Evolutionary conservation across 352 stramenopile genomes (phyloP).

Genomic region (Phytopythium cucurbitacearum): DNA sequence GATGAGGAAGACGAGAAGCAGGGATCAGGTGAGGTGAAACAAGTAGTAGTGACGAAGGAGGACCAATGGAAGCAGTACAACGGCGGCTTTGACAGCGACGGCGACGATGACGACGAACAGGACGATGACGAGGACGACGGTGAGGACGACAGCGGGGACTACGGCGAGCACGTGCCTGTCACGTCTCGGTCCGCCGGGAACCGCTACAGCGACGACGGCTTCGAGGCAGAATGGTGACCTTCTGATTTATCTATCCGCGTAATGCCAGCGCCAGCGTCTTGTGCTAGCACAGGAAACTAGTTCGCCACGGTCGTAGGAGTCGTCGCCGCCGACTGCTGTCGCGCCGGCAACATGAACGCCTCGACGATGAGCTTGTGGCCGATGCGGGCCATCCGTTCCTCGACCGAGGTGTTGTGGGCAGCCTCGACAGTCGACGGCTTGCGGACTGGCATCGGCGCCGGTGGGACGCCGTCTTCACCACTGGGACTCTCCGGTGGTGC

Average conservation of each 20-base stretch:
- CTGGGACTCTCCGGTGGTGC: not conserved
- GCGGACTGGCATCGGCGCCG: too few relatives aligned
- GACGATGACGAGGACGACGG: conserved; percentile 21
- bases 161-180: conserved; percentile 12
- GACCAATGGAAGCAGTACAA: conserved; percentile 30
- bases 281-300: not conserved
- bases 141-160: conserved; percentile 4
- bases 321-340: conserved; percentile 6
- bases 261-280: not conserved
- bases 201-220: conserved; percentile 51
- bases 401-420: conserved; percentile 12
- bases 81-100: conserved; percentile 7
- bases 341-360: conserved; percentile 29
- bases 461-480: not conserved
- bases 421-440: conserved; percentile 3
- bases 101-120: conserved; percentile 10
- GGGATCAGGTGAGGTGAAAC: too few relatives aligned
- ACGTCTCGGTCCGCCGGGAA: conserved; percentile 8
- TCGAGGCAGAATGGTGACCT: conserved; percentile 43
- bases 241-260: not conserved
- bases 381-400: conserved; percentile 63
- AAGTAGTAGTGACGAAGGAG: not conserved
- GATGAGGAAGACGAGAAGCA: too few relatives aligned
- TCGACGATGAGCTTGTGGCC: conserved; percentile 66
- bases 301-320: not conserved